These are phyloP conservation scores for Saccharomycopsis synnaedendra DNA, from an alignment of 805 yeast genomes.

Conservation along the genomic window DNA sequence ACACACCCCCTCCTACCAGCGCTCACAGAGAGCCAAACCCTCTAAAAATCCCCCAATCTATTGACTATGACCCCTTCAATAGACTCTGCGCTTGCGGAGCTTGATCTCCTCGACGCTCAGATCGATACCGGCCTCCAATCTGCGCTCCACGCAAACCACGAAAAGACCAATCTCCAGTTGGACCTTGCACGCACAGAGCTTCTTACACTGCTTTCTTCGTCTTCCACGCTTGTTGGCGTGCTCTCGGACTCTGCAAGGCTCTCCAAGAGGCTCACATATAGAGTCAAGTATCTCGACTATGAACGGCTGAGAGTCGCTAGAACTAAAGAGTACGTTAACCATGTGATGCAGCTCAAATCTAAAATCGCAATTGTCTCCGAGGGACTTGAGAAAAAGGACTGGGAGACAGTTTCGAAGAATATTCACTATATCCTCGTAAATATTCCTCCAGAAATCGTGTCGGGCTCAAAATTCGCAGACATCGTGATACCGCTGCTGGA, in stretches of 20 bases:
- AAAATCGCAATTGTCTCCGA: constrained; percentile 54
- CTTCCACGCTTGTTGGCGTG: constrained; percentile 42
- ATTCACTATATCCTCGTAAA: constrained; percentile 37
- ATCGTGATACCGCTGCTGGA: constrained; percentile 80
- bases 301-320: constrained; percentile 56
- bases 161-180: constrained; percentile 22
- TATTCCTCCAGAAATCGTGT: constrained; percentile 41
- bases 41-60: no score
- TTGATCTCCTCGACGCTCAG: background rate
- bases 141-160: background rate
- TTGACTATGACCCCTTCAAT: no score
- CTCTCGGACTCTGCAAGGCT: constrained; percentile 51
- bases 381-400: constrained; percentile 57
- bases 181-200: constrained; percentile 50
- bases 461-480: constrained; percentile 58
- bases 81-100: background rate
- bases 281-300: constrained; percentile 56
- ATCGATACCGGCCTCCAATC: background rate
- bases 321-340: constrained; percentile 52
- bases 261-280: constrained; percentile 56
- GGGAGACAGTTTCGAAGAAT: constrained; percentile 69
- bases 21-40: no score
- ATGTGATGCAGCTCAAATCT: constrained; percentile 54
- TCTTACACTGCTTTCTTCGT: constrained; percentile 45
- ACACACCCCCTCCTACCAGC: no score